Base-by-base conservation (phyloP, 2,329 filamentous ascomycete genomes). In the Microcera coccophila region DNA sequence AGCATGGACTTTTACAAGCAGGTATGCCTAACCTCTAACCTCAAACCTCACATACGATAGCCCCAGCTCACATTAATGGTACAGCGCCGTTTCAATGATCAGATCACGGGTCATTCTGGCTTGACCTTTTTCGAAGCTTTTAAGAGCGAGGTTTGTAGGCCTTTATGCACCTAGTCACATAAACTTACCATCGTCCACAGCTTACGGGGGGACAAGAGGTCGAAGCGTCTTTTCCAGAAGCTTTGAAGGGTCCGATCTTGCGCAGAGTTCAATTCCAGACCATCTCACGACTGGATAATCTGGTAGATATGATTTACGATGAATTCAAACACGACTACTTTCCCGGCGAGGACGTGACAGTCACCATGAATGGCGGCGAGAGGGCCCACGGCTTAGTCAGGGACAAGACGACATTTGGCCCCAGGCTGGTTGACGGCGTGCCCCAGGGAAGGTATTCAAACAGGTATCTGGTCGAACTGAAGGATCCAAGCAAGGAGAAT, bases 1-100 rank as follows among this genome's bases (percentile, higher is more conserved):
- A 94, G 89, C 45, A 84, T 90, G 77, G 90, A 96, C 64, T 96
- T 95, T 62, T 95, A 95, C 64, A 90, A 86, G 56, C 88, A 94
- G 79, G 87, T 87, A 73, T 58, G 76, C 60, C 39, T 18, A 18
- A 41, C 29, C 5, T 39, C 20, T 35, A 37, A 40, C 34, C 15
- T 41, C 45, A 5, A 7, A 11, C n/a, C 20, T 38, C 8, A 35
- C 41, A 39, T 32, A 26, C n/a, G n/a, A n/a, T n/a, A 33, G 29
- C 35, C 36, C 32, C 33, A 29, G 32, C 59, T 57, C 41, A 60
- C 46, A 32, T 34, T 36, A 40, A 39, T 46, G 55, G 38, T 21
- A 33, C 56, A 91, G 83, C 87, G 83, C 61, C 82, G 85, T 42
- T 98, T 97, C 66, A 95, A 94, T 48, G 95, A 94, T 67, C 87